Percentiles rank a stretch among this genome's conserved stretches.
These are phyloP conservation scores for Clavispora santaluciae DNA, from an alignment of 805 yeast species.

Conservation along the genomic window DNA sequence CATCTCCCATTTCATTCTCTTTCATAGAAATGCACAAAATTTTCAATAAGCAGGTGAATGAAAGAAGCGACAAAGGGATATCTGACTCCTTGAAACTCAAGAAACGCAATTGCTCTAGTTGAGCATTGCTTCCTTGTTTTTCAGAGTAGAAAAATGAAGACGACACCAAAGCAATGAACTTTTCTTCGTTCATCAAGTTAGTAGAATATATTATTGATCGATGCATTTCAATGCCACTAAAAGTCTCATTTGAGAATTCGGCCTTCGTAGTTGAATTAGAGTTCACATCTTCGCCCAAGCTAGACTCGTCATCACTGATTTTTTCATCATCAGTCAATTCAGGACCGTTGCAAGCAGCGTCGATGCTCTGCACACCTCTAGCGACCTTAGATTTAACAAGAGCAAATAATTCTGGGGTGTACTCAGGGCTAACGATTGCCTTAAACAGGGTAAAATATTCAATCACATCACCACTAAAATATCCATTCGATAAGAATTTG, in stretches of 20 bases:
- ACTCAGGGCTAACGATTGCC: conserved; percentile 19
- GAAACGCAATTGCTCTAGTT: conserved; percentile 20
- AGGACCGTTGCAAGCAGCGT: conserved; percentile 19
- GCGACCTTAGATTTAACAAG: conserved; percentile 16
- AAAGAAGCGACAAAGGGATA: conserved; percentile 22
- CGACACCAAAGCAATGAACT: conserved; percentile 27
- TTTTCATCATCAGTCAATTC: conserved; percentile 30
- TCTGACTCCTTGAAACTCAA: conserved; percentile 16
- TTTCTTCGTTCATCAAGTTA: conserved; percentile 30
- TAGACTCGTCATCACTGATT: conserved; percentile 6
- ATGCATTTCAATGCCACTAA: conserved; percentile 6
- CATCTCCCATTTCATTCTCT: conserved; percentile 9
- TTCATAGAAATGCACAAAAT: conserved; percentile 16
- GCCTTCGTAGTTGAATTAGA: neutral
- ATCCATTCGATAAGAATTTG: conserved; percentile 6
- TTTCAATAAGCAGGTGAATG: conserved; percentile 30
- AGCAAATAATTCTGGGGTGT: conserved; percentile 16
- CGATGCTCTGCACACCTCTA: conserved; percentile 18
- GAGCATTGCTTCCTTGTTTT: conserved; percentile 16
- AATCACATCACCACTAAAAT: conserved; percentile 2
- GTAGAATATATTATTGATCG: conserved; percentile 26
- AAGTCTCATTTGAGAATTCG: neutral
- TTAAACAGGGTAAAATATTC: conserved; percentile 22
- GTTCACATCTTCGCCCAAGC: neutral
- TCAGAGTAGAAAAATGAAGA: conserved; percentile 20